Base-by-base conservation (phyloP, 805 yeast species). In the Ogataea ramenticola region DNA sequence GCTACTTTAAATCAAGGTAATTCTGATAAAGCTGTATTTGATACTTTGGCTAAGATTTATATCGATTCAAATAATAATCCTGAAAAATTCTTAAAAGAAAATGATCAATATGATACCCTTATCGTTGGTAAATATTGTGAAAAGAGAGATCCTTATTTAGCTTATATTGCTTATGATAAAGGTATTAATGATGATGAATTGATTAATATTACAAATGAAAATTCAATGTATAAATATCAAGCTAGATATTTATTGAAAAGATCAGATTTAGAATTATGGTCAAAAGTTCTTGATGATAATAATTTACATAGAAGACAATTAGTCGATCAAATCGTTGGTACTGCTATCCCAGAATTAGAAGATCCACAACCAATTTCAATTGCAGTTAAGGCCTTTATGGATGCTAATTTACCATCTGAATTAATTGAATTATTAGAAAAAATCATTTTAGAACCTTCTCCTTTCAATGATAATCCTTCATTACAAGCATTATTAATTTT, bases 41-140 rank as follows among this genome's bases (percentile, higher is more conserved):
- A 93, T 65, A 88, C 98, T 11, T 75, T 93, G 65, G 99, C 99
- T 40, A 93, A 93, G 72, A 93, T 93, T 54, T 93, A 93, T 74
- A 93, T 93, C 58, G 99, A 93, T 66, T 86, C 96, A 47, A 93
- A 93, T 75, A 93, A 93, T 72, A 85, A 89, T 55, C 98, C 99
- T 32, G 99, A 93, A 65, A 89, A 88, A 66, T 93, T 93, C 74
- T 76, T 93, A 71, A 83, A 81, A 61, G 98, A 91, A 66, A 93
- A 93, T 66, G 75, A 81, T 54, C 75, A 76, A 59, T 93, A 93
- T 68, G 95, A 93, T 67, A 84, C 98, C n/a, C 71, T 86, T 54
- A 85, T 85, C 56, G 97, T 93, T 52, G 99, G 99, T 74, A 88
- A 80, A 62, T 93, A 93, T 73, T 93, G 99, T 75, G 99, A 93